phyloP scores from a whole-genome alignment of 1,139 yeast genomes.

The Yamadazyma songkhlaensis region DNA sequence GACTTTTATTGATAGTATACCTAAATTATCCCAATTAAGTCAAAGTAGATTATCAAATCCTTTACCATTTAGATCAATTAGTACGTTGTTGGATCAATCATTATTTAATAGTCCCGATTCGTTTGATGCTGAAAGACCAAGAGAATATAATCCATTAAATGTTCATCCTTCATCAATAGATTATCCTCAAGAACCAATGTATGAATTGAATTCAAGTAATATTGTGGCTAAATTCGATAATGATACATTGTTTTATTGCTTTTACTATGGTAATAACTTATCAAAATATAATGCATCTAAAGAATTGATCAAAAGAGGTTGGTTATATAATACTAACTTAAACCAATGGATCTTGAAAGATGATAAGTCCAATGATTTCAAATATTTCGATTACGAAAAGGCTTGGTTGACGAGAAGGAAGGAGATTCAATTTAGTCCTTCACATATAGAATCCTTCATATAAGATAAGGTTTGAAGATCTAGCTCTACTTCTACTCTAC shows the following conservation, averaged over 20 bases:
- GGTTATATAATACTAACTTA: slow-evolving; percentile 78
- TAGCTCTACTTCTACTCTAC: too few species aligned
- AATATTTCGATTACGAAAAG: slow-evolving; percentile 86
- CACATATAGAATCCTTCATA: slow-evolving; percentile 4
- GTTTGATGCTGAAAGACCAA: slow-evolving; percentile 83
- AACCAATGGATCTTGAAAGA: slow-evolving; percentile 78
- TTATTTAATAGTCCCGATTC: slow-evolving; percentile 91
- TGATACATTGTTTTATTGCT: slow-evolving; percentile 89
- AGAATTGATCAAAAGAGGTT: slow-evolving; percentile 77
- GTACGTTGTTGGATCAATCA: slow-evolving; percentile 67
- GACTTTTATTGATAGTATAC: slow-evolving; percentile 30
- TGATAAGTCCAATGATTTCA: slow-evolving; percentile 55
- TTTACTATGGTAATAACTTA: slow-evolving; percentile 65
- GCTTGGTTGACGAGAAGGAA: slow-evolving; percentile 85
- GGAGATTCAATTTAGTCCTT: slow-evolving; percentile 46
- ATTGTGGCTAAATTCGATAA: slow-evolving; percentile 73
- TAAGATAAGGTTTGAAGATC: slow-evolving; percentile 5
- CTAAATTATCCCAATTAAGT: slow-evolving; percentile 28
- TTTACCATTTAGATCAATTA: slow-evolving; percentile 54
- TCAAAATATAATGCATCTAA: slow-evolving; percentile 75
- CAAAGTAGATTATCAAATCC: slow-evolving; percentile 45
- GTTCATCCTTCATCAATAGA: slow-evolving; percentile 90
- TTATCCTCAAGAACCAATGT: slow-evolving; percentile 89
- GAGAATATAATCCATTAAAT: slow-evolving; percentile 71
- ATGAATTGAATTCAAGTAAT: slow-evolving; percentile 48